phyloP scores from a whole-genome alignment of 129 eudicot genomes.

The Escallonia herrerae region DNA sequence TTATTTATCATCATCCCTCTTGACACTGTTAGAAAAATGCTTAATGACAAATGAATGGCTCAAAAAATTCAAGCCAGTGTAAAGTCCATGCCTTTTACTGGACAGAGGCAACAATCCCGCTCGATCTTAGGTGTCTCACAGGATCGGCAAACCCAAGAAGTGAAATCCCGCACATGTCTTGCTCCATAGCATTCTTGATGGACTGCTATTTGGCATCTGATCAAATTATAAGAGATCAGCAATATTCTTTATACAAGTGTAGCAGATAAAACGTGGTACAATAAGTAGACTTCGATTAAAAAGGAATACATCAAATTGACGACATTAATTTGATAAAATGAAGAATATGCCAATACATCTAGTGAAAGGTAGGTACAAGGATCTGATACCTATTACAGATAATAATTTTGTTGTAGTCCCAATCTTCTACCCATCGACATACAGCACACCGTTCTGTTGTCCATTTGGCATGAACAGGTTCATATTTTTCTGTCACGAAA shows the following conservation, averaged over 20 bases:
- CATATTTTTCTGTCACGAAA: constrained; percentile 60
- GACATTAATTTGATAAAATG: too few relatives aligned
- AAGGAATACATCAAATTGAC: too few relatives aligned
- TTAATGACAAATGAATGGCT: not conserved
- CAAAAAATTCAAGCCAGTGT: not conserved
- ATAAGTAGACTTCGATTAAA: too few relatives aligned
- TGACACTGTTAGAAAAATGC: not conserved
- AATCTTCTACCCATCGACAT: constrained; percentile 98
- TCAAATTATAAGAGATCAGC: not conserved
- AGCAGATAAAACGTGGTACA: too few relatives aligned
- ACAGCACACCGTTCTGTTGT: constrained; percentile 99
- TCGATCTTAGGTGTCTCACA: constrained; percentile 93
- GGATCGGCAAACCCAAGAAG: constrained; percentile 95
- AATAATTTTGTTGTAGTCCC: constrained; percentile 97
- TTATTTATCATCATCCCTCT: not conserved
- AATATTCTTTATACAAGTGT: too few relatives aligned
- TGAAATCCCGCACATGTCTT: constrained; percentile 71
- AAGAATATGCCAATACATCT: too few relatives aligned
- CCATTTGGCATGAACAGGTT: constrained; percentile 90
- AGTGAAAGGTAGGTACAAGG: too few relatives aligned
- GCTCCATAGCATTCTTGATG: constrained; percentile 99
- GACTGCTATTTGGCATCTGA: constrained; percentile 98
- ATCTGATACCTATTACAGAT: constrained; percentile 72
- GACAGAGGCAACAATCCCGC: constrained; percentile 96
- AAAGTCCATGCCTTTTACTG: constrained; percentile 74